These are phyloP conservation scores for Penicillium sp. DNA, from an alignment of 2,329 filamentous ascomycete species.

Conservation along the genomic window DNA sequence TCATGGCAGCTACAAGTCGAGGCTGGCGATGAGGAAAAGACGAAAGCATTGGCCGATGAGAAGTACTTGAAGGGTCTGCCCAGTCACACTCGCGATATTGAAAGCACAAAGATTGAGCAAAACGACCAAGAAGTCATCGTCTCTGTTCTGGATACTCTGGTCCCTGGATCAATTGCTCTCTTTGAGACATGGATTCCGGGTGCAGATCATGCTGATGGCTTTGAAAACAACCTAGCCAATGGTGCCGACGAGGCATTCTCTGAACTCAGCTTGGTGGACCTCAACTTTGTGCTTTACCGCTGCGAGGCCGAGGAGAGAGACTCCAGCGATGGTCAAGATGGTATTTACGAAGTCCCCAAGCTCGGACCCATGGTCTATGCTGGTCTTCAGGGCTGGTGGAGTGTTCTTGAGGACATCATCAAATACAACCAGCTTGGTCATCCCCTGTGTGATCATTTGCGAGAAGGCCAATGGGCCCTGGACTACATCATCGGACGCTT, in stretches of 20 bases:
- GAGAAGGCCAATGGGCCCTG: conserved; percentile 87
- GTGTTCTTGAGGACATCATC: conserved; percentile 80
- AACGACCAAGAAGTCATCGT: conserved; percentile 75
- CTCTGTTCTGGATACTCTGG: conserved; percentile 78
- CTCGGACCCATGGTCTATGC: conserved; percentile 88
- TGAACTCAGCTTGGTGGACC: conserved; percentile 72
- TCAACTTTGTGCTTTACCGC: conserved; percentile 90
- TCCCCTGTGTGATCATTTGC: conserved; percentile 87
- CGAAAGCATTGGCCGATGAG: conserved; percentile 67
- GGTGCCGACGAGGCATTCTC: conserved; percentile 78
- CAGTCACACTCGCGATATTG: conserved; percentile 73
- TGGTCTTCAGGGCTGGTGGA: conserved; percentile 99
- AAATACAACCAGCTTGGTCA: conserved; percentile 89
- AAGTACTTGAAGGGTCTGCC: conserved; percentile 78
- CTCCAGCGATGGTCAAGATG: conserved; percentile 75
- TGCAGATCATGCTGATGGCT: conserved; percentile 77
- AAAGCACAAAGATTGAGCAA: conserved; percentile 72
- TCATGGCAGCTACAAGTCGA: conserved; percentile 94
- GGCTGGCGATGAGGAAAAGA: conserved; percentile 67
- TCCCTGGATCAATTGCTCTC: conserved; percentile 89
- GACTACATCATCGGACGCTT: conserved; percentile 83
- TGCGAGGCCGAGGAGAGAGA: conserved; percentile 88
- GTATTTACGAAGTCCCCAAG: conserved; percentile 84
- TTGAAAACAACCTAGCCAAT: conserved; percentile 84
- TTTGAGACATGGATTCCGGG: conserved; percentile 96